Evolutionary conservation across 2,329 filamentous ascomycete species (phyloP).

Genomic region (Hymenoscyphus scutula): DNA sequence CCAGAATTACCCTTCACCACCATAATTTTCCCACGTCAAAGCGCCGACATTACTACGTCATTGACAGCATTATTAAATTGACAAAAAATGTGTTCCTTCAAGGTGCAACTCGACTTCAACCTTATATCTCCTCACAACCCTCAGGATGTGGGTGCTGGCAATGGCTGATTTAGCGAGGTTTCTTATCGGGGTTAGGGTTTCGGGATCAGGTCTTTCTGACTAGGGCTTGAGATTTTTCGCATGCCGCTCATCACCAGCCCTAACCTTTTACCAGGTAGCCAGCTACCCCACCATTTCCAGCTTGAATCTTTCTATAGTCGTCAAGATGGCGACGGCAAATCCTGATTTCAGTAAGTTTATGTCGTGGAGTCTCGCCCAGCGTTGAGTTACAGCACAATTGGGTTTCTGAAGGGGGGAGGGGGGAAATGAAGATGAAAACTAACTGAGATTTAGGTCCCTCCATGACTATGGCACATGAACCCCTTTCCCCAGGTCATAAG

Average conservation of each 20-base stretch:
- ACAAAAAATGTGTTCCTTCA: conserved; percentile 1
- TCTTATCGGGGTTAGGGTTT: conserved; percentile 3
- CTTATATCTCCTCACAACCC: neutral
- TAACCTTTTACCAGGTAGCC: neutral
- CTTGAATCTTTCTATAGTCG: neutral
- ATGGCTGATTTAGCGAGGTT: neutral
- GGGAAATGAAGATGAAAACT: neutral
- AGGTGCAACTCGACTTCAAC: neutral
- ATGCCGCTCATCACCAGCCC: neutral
- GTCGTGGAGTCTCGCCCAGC: neutral
- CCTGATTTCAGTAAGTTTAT: neutral
- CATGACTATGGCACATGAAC: neutral
- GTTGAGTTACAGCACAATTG: neutral
- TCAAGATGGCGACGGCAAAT: neutral
- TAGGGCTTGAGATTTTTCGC: conserved; percentile 1
- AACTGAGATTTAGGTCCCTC: neutral
- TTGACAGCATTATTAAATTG: neutral
- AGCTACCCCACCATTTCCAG: conserved; percentile 2
- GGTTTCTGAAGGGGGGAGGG: neutral
- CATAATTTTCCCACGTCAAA: neutral
- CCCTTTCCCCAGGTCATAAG: neutral
- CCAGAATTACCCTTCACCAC: neutral
- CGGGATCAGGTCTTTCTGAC: conserved; percentile 1
- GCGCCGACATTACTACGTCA: neutral
- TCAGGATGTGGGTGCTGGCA: neutral